These are phyloP conservation scores for Xylaria bambusicola DNA, from an alignment of 495 filamentous ascomycete genomes.

Conservation along the genomic window DNA sequence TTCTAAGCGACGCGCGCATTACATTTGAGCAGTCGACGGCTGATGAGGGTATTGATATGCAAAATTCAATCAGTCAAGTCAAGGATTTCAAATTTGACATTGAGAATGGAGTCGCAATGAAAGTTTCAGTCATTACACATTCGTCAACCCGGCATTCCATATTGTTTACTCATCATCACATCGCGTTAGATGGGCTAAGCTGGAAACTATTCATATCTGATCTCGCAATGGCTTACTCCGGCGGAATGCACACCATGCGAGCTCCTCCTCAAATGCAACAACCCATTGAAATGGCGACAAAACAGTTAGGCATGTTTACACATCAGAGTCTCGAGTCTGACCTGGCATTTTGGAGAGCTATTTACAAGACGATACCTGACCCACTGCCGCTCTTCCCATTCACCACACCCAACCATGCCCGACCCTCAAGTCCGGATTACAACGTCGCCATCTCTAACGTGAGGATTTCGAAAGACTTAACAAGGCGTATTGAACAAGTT, in stretches of 20 bases:
- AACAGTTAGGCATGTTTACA: background rate
- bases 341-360: slow-evolving; percentile 40
- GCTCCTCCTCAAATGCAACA: background rate
- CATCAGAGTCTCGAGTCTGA: slow-evolving; percentile 4
- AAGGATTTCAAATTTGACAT: slow-evolving; percentile 27
- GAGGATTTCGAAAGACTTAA: background rate
- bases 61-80: background rate
- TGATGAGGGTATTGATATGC: background rate
- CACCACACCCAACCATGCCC: slow-evolving; percentile 3
- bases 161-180: slow-evolving; percentile 31
- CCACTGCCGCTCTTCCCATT: slow-evolving; percentile 42
- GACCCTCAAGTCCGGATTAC: background rate
- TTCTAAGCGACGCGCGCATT: background rate
- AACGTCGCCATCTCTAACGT: background rate
- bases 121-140: slow-evolving; percentile 20
- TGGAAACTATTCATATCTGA: slow-evolving; percentile 21
- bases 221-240: slow-evolving; percentile 11
- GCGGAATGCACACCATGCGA: background rate
- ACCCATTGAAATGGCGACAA: slow-evolving; percentile 22
- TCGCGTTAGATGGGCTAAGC: slow-evolving; percentile 29
- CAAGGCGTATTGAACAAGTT: slow-evolving; percentile 9
- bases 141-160: slow-evolving; percentile 22
- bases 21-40: background rate
- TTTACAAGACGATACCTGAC: slow-evolving; percentile 29
- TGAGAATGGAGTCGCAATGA: slow-evolving; percentile 20